phyloP scores from a whole-genome alignment of 106 monocot genomes.

The Gastrodia elata region DNA sequence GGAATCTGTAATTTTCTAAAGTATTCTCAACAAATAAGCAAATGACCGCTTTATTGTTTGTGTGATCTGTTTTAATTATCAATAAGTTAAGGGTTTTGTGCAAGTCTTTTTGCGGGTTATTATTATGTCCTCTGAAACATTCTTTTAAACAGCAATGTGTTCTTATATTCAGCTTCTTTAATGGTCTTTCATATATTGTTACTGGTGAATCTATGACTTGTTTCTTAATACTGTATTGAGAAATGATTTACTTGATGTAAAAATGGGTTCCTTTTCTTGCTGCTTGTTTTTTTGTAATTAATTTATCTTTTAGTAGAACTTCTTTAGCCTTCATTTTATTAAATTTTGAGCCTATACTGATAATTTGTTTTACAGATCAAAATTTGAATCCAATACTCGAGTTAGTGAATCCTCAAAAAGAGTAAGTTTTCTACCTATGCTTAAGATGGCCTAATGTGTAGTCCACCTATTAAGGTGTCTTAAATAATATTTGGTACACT shows the following conservation, averaged over 20 bases:
- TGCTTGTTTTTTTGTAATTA: background rate
- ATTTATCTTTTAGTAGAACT: background rate
- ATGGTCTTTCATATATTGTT: too few species aligned
- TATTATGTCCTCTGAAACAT: too few species aligned
- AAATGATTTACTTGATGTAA: background rate
- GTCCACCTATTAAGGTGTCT: background rate
- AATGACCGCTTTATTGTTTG: too few species aligned
- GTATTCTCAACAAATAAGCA: too few species aligned
- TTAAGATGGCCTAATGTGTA: background rate
- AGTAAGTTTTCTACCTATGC: conserved; percentile 33
- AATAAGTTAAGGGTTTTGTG: too few species aligned
- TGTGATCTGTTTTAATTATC: too few species aligned
- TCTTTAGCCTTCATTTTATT: background rate
- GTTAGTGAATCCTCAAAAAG: conserved; percentile 81
- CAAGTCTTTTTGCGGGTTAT: too few species aligned
- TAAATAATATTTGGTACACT: background rate
- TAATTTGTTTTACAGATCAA: background rate
- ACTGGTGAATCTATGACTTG: too few species aligned
- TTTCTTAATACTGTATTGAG: background rate
- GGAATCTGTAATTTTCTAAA: too few species aligned
- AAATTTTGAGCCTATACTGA: background rate
- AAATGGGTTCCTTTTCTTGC: background rate
- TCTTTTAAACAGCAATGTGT: too few species aligned
- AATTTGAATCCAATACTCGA: conserved; percentile 49
- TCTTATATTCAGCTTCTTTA: too few species aligned